Conservation (phyloP, 495 filamentous ascomycete species). For the Hypoxylon fragiforme region DNA sequence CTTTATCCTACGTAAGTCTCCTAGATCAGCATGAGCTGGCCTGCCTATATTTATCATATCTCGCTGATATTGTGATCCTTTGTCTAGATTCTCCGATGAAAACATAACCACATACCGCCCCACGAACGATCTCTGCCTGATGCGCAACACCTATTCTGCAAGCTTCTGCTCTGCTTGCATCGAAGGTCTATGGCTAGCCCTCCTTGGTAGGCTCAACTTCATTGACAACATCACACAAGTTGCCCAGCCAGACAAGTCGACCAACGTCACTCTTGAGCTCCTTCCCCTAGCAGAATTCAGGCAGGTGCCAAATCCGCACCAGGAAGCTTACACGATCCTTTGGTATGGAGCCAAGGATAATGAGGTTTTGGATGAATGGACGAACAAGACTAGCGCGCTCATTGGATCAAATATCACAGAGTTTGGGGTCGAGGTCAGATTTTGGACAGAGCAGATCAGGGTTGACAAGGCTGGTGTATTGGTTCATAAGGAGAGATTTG, state of each 20-base stretch:
- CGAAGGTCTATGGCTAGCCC: constrained; percentile 31
- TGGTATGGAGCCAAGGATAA: constrained; percentile 31
- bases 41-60: too few species aligned
- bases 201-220: constrained; percentile 17
- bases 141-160: constrained; percentile 26
- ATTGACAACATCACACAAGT: constrained; percentile 30
- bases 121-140: constrained; percentile 29
- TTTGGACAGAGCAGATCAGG: constrained; percentile 29
- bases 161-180: constrained; percentile 33
- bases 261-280: constrained; percentile 24
- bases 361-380: constrained; percentile 21
- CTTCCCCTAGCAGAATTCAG: constrained; percentile 31
- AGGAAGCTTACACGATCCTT: constrained; percentile 26
- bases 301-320: constrained; percentile 13
- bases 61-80: too few species aligned
- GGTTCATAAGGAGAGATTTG: constrained; percentile 24
- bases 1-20: constrained; percentile 35
- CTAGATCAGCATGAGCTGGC: too few species aligned
- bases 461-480: constrained; percentile 15
- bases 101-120: constrained; percentile 32
- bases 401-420: constrained; percentile 10
- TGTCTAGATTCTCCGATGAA: constrained; percentile 19
- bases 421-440: constrained; percentile 30
- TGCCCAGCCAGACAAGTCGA: constrained; percentile 15
- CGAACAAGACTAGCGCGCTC: constrained; percentile 26